Conservation (phyloP, 2,329 filamentous ascomycete genomes). For the Dactylellina leptospora region DNA sequence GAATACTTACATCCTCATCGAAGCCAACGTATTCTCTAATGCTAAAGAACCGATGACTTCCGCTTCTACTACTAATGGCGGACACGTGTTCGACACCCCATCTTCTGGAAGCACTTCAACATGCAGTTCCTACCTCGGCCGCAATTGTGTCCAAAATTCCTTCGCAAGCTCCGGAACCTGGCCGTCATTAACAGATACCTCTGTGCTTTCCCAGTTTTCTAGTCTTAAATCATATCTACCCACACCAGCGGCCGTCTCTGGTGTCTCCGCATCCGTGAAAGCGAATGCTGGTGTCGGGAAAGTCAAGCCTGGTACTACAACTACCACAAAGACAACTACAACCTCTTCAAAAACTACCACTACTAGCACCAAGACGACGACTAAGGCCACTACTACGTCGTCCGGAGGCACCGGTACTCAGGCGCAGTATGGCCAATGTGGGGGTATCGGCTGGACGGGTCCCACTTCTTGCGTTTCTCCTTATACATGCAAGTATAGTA, state of each 20-base stretch:
- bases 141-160: slow-evolving; percentile 36
- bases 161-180: slow-evolving; percentile 58
- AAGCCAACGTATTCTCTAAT: slow-evolving; percentile 63
- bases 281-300: slow-evolving; percentile 59
- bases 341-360: background rate
- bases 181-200: slow-evolving; percentile 56
- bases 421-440: slow-evolving; percentile 31
- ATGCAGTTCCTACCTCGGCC: slow-evolving; percentile 31
- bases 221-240: slow-evolving; percentile 57
- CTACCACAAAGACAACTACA: background rate
- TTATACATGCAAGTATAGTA: slow-evolving; percentile 43
- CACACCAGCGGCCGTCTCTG: slow-evolving; percentile 55
- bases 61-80: slow-evolving; percentile 20
- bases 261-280: slow-evolving; percentile 58
- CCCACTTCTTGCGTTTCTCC: slow-evolving; percentile 10
- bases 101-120: slow-evolving; percentile 9
- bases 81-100: slow-evolving; percentile 46
- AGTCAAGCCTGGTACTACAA: slow-evolving; percentile 14
- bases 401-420: slow-evolving; percentile 53
- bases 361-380: background rate
- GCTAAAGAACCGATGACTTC: slow-evolving; percentile 61
- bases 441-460: slow-evolving; percentile 25
- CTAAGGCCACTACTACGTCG: background rate
- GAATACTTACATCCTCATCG: slow-evolving; percentile 60
- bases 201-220: slow-evolving; percentile 58